Conservation (phyloP, 345 rosid species). For the Populus nigra region DNA sequence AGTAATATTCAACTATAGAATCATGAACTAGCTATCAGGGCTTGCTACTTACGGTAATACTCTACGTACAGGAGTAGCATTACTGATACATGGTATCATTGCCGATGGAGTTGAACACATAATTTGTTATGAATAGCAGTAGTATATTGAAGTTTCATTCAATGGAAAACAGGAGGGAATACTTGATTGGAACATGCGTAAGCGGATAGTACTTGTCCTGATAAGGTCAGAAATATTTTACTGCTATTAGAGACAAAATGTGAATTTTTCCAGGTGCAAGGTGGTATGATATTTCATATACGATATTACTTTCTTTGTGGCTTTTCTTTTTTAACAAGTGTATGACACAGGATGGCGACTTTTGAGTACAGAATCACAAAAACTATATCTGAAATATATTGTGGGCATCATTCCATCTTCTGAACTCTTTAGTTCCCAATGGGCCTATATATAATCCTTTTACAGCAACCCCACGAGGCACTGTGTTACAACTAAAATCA, state of each 20-base stretch:
- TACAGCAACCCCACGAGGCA: slow-evolving; percentile 38
- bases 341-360: slow-evolving; percentile 25
- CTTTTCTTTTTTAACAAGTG: slow-evolving; percentile 3
- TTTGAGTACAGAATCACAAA: slow-evolving; percentile 29
- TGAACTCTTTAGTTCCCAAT: slow-evolving; percentile 30
- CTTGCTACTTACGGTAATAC: neutral
- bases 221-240: neutral
- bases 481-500: slow-evolving; percentile 34
- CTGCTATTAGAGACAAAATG: slow-evolving; percentile 16
- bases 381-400: slow-evolving; percentile 23
- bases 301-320: neutral
- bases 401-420: slow-evolving; percentile 43
- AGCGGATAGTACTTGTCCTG: neutral
- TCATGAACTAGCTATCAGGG: neutral
- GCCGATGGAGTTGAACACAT: neutral
- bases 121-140: neutral
- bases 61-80: neutral
- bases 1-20: neutral
- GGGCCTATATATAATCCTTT: slow-evolving; percentile 37
- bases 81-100: neutral
- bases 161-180: neutral
- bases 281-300: slow-evolving; percentile 6
- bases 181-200: neutral
- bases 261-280: neutral
- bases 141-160: neutral